Evolutionary conservation across 164 flowering plant species (phyloP), one percentile per base, ranked within the genome.

Genomic region (Vitis vinifera): DNA sequence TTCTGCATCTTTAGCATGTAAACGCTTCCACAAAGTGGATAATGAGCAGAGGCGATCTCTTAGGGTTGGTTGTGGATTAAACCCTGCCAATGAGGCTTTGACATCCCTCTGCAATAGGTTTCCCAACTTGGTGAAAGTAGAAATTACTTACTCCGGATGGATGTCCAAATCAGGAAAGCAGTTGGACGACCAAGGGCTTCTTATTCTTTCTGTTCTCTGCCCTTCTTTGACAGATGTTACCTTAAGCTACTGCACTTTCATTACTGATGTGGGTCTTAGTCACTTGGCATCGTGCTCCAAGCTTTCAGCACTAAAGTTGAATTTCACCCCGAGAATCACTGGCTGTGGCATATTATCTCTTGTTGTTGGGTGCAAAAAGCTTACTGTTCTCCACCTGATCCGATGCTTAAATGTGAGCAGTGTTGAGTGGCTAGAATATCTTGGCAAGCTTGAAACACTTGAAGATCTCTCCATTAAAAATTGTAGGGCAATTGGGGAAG

Each of bases 401-500:
- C 80, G 88, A 19, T 93, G 98, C 78, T 55, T 89, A 14, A 88
- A 91, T 75, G 85, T 93, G 19, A 85, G 78, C 59, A 87, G 89
- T 37, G 83, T 82, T 66, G 92, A 90, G 74, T 92, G 98, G 98
- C 78, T 92, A 30, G 96, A 88, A 64, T 88, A 85, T 77, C 83
- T 88, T 69, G 96, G 96, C 47, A 87, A 81, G 82, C 82, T 81
- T 53, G 89, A 82, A 57, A 80, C 75, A 9, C 76, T 90, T 11
- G 87, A 88, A 76, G 93, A 92, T 72, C 85, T 92, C 13, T 76
- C 77, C 3, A 86, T 92, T 47, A 88, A 80, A 78, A 89, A 90
- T 70, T 92, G 97, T 68, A 78, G 93, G 73, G 91, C 88, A 0
- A 90, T 90, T 66, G 96, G 98, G 55, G 96, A 92, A 68, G 95